Base-by-base conservation (phyloP, 2,329 filamentous ascomycete species). In the Xylaria sp. region DNA sequence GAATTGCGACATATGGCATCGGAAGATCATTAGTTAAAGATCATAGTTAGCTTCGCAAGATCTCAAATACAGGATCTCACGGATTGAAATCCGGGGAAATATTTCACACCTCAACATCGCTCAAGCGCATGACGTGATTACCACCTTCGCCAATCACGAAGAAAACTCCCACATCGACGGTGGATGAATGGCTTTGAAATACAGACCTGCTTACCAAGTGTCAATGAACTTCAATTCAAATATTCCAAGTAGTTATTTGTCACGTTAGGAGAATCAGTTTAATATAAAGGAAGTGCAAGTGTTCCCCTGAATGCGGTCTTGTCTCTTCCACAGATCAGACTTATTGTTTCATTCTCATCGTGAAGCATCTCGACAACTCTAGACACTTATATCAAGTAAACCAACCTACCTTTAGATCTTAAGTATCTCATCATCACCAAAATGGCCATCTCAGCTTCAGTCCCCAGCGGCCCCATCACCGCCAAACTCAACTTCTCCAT, bases 401-500 rank as follows among this genome's bases (percentile, higher is more conserved):
- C 16, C 16, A 16, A 16, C 16, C 16, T 1, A 16, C 16, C 16
- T 16, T 16, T 1, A 16, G 16, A 16, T 1, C 16, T 16, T 1
- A 16, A 16, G 16, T 16, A 16, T 16, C 16, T 16, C 16, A 16
- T 16, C 16, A 16, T 16, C 16, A 64, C 58, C 56, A 66, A 59
- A 62, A 79, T 79, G 76, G 73, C 76, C 65, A 73, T 76, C 67
- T 66, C 75, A 49, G 71, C 74, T 50, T 52, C 65, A n/a, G 69
- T 80, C 10, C 80, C 81, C 46, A 76, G 83, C 59, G 89, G 89
- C 63, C 78, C 83, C 64, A 83, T 89, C 61, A 78, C 78, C 52
- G 81, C 87, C 8, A 74, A 72, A n/a, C 77, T 92, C 37, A 81
- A 84, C 75, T 92, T 88, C 79, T 90, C 83, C 75, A 65, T 71